phyloP scores from a whole-genome alignment of 345 rosid genomes.

The Eucalyptus erythrocorys region DNA sequence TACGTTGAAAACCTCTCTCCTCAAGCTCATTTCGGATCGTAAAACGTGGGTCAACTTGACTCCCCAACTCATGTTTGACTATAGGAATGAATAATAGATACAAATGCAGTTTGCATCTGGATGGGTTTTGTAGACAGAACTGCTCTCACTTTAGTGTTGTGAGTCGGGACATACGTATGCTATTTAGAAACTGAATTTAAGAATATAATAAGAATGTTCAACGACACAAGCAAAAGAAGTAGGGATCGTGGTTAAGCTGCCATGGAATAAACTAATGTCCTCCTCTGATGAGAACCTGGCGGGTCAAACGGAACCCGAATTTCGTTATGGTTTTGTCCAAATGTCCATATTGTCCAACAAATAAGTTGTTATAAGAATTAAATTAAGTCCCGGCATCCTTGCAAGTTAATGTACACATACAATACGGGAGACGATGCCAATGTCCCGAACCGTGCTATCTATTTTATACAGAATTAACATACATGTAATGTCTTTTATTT shows the following conservation, averaged over 20 bases:
- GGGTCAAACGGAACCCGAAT: background rate
- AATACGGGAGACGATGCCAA: background rate
- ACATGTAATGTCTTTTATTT: background rate
- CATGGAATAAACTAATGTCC: background rate
- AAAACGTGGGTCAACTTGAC: background rate
- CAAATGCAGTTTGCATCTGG: background rate
- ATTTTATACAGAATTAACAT: background rate
- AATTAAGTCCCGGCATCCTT: background rate
- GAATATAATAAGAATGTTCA: background rate
- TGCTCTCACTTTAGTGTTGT: background rate
- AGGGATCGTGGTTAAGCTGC: background rate
- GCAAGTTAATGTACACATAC: background rate
- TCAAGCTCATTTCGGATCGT: background rate
- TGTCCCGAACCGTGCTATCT: background rate
- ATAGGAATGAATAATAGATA: background rate
- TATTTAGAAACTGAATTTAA: background rate
- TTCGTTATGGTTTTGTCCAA: background rate
- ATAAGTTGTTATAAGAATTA: background rate
- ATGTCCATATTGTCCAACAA: background rate
- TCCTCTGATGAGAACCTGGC: background rate
- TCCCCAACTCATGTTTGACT: background rate
- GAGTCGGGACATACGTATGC: background rate
- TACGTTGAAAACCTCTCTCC: background rate
- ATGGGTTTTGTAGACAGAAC: background rate
- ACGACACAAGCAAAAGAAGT: background rate